Base-by-base conservation (phyloP, 1,139 yeast genomes). In the Tardiomyces digboiensis region DNA sequence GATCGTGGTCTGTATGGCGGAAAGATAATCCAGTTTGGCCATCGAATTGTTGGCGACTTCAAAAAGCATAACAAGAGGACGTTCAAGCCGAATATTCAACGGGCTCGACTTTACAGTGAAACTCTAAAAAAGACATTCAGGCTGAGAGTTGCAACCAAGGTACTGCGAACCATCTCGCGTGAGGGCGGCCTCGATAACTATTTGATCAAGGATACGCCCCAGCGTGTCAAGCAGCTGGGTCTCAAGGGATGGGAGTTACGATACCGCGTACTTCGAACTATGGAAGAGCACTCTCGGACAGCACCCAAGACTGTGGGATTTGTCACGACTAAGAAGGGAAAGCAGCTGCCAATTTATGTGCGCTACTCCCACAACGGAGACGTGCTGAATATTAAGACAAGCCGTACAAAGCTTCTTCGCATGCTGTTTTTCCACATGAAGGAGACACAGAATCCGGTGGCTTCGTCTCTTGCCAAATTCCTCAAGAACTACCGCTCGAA, bases 131-230 rank as follows among this genome's bases (percentile, higher is more conserved):
- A 71, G 52, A 67, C 80, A 41, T 44, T 74, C 40, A 70, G 70
- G 43, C 65, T 86, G 44, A 78, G 74, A 49, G 79, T 87, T 26
- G 80, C 89, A n/a, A 76, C 97, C 16, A 76, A 81, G 49, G 97
- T 88, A 3, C 71, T 91, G 58, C 78, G 82, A 57, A 88, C 97
- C 1, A 82, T 91, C 50, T 81, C 85, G 46, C 85, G 80, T 56
- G 97, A 89, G 64, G 97, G 97, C 50, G 98, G 98, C 13, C 71
- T 91, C 50, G 98, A 91, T 60, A 79, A 80, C 54, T 91, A 91
- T 61, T 66, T 91, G 50, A 75, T 80, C 46, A 91, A 91, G 66
- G 94, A 87, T 49, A 86, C 83, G 54, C 73, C 94, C 10, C 94
- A 95, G 2, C 75, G 98, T 66, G 72, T 86, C 52, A 91, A 91